Evolutionary conservation across 2,329 filamentous ascomycete species (phyloP).

Genomic region (Fusarium euwallaceae): DNA sequence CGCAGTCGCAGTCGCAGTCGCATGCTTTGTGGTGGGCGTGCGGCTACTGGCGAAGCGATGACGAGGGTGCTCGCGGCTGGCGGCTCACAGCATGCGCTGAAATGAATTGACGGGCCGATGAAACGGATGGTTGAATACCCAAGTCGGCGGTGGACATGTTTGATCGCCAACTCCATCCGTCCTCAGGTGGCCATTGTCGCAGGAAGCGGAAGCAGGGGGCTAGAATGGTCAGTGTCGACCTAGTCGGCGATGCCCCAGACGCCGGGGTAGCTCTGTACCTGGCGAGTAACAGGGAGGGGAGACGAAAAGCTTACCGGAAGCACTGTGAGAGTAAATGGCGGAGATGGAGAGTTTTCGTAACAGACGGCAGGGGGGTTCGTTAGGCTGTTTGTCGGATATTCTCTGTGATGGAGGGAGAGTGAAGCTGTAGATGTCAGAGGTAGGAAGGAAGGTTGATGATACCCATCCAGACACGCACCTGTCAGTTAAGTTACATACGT

Average conservation of each 20-base stretch:
- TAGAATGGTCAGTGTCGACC: constrained; percentile 3
- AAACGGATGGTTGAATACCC: constrained; percentile 33
- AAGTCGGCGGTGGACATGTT: constrained; percentile 24
- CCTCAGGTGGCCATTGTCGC: constrained; percentile 31
- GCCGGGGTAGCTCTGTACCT: background rate
- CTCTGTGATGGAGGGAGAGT: background rate
- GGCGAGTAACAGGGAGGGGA: background rate
- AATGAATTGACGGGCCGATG: constrained; percentile 34
- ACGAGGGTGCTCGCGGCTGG: background rate
- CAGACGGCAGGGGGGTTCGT: background rate
- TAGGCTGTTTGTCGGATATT: background rate
- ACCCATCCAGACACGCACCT: background rate
- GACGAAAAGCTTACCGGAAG: constrained; percentile 8
- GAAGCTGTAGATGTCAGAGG: background rate
- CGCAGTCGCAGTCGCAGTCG: background rate
- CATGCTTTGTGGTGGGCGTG: background rate
- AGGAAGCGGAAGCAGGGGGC: constrained; percentile 15
- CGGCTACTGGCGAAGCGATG: constrained; percentile 1
- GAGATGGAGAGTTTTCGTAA: constrained; percentile 6
- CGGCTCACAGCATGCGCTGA: constrained; percentile 10
- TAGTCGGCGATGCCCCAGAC: constrained; percentile 10
- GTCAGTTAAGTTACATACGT: background rate
- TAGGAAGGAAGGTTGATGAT: background rate
- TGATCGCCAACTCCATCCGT: constrained; percentile 34
- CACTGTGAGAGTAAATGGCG: constrained; percentile 14